phyloP scores from a whole-genome alignment of 2,329 filamentous ascomycete species.

The Teratosphaeria pseudoeucalypti region DNA sequence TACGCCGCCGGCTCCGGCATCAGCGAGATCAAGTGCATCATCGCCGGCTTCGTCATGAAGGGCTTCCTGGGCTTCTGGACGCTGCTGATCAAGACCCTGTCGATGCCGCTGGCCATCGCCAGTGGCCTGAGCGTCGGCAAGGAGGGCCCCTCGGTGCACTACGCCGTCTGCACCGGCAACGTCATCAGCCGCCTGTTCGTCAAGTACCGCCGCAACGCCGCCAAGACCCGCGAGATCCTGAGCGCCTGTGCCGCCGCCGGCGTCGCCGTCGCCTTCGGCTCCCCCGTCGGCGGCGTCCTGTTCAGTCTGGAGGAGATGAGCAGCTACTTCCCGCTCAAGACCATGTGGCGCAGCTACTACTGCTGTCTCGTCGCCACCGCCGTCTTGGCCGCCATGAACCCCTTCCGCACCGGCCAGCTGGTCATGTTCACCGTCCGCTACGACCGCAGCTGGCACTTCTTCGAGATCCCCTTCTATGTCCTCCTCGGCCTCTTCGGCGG shows the following conservation, averaged over 20 bases:
- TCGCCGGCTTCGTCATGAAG: constrained; percentile 98
- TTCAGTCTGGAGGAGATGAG: constrained; percentile 96
- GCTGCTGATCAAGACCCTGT: constrained; percentile 85
- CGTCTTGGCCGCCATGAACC: constrained; percentile 90
- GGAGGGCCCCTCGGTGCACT: constrained; percentile 97
- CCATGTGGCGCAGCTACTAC: constrained; percentile 96
- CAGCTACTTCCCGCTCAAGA: constrained; percentile 90
- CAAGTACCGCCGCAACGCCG: constrained; percentile 84
- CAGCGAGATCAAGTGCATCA: constrained; percentile 98
- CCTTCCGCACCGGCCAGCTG: constrained; percentile 89
- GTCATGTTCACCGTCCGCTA: constrained; percentile 99
- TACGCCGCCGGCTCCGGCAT: constrained; percentile 96
- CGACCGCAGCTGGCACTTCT: constrained; percentile 95
- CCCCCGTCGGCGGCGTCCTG: constrained; percentile 74
- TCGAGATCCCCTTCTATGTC: constrained; percentile 87
- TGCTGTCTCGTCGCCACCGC: constrained; percentile 92
- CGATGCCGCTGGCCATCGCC: constrained; percentile 80
- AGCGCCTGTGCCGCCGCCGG: constrained; percentile 91
- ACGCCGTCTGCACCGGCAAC: constrained; percentile 93
- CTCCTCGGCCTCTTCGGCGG: constrained; percentile 87
- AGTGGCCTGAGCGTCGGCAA: constrained; percentile 93
- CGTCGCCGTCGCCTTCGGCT: constrained; percentile 92
- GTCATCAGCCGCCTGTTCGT: constrained; percentile 87
- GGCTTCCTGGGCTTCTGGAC: constrained; percentile 90
- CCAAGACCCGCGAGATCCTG: constrained; percentile 88